Evolutionary conservation across 1,284 basidiomycete species (phyloP), one percentile per base, ranked within the genome.

Genomic region (Rhodofomes roseus): DNA sequence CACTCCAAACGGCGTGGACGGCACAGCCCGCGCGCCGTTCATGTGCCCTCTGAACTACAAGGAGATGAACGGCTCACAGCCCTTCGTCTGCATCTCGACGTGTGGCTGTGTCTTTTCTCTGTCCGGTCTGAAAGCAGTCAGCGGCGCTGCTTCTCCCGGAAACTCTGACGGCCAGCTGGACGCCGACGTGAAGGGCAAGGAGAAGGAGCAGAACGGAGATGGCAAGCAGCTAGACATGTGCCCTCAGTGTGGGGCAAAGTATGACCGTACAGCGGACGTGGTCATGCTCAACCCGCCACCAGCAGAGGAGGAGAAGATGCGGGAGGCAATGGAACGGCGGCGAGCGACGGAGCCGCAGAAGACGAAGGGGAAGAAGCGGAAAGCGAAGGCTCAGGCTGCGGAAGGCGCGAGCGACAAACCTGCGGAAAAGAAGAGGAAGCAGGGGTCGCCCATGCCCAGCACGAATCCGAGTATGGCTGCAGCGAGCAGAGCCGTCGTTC

Each of bases 91-190:
- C 70, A 75, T 96, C 63, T 78, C 80, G n/a, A 76, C 87, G 0
- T 97, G 95, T 68, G 94, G 94, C n/a, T 95, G 93, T 70, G 93
- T 92, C 36, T 89, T 95, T 73, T 88, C 90, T 4, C 86, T 89
- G 59, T 86, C 85, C 0, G 91, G 87, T 4, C 77, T 95, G 44
- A 86, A 85, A 62, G 85, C 86, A 0, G 77, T 93, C 52, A 70
- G 79, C 1, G 65, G 74, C 36, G 64, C 59, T 5, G 66, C 76
- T 2, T 70, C 79, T 4, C 70, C 79, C 4, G 40, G 62, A 20
- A 65, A 65, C 20, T 43, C 59, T 60, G 29, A 71, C 69, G 63
- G 71, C 62, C 63, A 73, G 54, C 65, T 66, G 41, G 73, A 71
- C 27, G 68, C 71, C 54, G 67, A 73, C 27, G 65, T 67, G 14